Evolutionary conservation across 2,329 filamentous ascomycete species (phyloP).

Genomic region (Emmonsiellopsis sp.): DNA sequence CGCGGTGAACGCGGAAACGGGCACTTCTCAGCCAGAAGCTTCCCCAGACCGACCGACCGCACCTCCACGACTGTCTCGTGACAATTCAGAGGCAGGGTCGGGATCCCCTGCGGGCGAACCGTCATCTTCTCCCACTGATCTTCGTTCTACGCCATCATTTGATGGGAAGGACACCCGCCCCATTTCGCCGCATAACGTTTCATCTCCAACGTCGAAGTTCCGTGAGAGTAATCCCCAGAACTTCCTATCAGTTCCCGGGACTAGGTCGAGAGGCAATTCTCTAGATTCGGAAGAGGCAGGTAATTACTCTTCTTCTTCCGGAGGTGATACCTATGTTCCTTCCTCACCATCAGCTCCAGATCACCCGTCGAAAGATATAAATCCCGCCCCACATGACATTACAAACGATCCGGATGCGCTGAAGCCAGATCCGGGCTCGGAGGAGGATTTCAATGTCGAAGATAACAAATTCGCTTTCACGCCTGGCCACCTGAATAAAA

Average conservation of each 20-base stretch:
- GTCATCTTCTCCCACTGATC: conserved; percentile 38
- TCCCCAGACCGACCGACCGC: conserved; percentile 27
- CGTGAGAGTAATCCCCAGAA: conserved; percentile 43
- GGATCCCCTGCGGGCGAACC: conserved; percentile 22
- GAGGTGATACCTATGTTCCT: conserved; percentile 45
- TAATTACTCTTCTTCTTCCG: conserved; percentile 44
- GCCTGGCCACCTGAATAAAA: conserved; percentile 64
- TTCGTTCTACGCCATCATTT: conserved; percentile 47
- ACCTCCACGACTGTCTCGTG: conserved; percentile 30
- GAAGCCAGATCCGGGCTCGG: conserved; percentile 60
- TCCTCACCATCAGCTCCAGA: conserved; percentile 33
- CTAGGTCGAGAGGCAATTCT: conserved; percentile 56
- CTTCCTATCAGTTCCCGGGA: conserved; percentile 55
- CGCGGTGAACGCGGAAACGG: conserved; percentile 36
- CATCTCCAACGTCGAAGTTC: conserved; percentile 49
- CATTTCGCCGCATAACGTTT: conserved; percentile 59
- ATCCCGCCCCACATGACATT: conserved; percentile 39
- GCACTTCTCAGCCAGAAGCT: conserved; percentile 25
- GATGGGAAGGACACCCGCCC: conserved; percentile 50
- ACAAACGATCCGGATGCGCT: conserved; percentile 55
- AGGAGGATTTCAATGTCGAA: conserved; percentile 58
- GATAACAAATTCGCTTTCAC: conserved; percentile 65
- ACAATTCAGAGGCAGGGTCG: conserved; percentile 24
- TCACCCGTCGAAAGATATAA: conserved; percentile 32
- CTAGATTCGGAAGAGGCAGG: conserved; percentile 53